Evolutionary conservation across 2,329 filamentous ascomycete species (phyloP), one percentile per base, ranked within the genome.

Genomic region (Didymella glomerata): DNA sequence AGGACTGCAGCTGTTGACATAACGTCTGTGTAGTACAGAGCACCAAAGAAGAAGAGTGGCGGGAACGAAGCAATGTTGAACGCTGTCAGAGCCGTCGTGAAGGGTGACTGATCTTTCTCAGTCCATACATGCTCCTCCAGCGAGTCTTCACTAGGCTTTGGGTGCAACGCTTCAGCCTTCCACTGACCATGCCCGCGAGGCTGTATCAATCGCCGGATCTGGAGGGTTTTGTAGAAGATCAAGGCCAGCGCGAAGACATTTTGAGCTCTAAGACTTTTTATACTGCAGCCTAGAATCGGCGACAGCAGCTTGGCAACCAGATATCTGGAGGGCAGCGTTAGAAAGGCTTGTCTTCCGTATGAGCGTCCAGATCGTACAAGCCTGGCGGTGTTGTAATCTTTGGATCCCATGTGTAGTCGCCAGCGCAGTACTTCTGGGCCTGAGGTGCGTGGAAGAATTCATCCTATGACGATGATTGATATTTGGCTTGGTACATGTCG

Each of bases 341-440:
- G 48, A n/a, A n/a, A n/a, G 14, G 32, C 32, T n/a, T 36, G 16
- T n/a, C 16, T 7, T 36, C 6, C 16, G 16, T 9, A 3, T n/a
- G 32, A 36, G 3, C 7, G 7, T 36, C 16, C 16, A n/a, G 16
- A 9, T 36, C 32, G 32, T 79, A 82, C 69, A 99, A 80, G 32
- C 93, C 95, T 0, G 95, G 94, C 0, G 95, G 95, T 1, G 95
- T 99, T 0, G 95, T 99, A 73, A 99, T 95, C 76, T 98, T 99
- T 60, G 94, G 90, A 77, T 99, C 93, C 95, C 95, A 99, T 55
- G 91, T 83, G 13, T 77, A 74, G 53, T 85, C 84, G 11, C 90
- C 88, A 40, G 85, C 76, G 76, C 93, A 97, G 76, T 97, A 99
- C 28, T 86, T 87, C 70, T 96, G 92, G 0, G 93, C 93, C 78